These are phyloP conservation scores for Licmophora abbreviata DNA, from an alignment of 108 stramenopile species.

Conservation along the genomic window DNA sequence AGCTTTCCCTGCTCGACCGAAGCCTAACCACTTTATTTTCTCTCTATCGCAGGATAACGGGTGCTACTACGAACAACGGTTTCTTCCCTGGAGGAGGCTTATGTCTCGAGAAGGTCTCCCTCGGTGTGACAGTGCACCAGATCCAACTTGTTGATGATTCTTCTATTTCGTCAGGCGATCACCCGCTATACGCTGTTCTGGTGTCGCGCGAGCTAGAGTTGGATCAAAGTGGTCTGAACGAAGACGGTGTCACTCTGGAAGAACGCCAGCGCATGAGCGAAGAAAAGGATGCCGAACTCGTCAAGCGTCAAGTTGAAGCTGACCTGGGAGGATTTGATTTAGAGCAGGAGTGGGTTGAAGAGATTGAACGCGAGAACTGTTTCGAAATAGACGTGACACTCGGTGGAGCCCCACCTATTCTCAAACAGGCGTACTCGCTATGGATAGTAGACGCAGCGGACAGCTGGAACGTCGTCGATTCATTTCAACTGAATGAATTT, in stretches of 20 bases:
- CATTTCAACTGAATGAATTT: slow-evolving; percentile 58
- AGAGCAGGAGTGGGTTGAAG: slow-evolving; percentile 86
- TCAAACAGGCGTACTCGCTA: slow-evolving; percentile 48
- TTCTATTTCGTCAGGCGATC: slow-evolving; percentile 43
- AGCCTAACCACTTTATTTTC: not conserved
- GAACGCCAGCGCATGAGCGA: slow-evolving; percentile 60
- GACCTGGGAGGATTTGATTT: slow-evolving; percentile 87
- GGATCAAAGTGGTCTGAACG: slow-evolving; percentile 60
- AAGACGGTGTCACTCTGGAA: slow-evolving; percentile 69
- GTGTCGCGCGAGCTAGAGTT: slow-evolving; percentile 72
- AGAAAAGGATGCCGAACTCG: slow-evolving; percentile 69
- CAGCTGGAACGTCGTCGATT: slow-evolving; percentile 72
- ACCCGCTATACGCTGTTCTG: slow-evolving; percentile 67
- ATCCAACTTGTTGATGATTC: slow-evolving; percentile 72
- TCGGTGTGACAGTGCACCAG: slow-evolving; percentile 71
- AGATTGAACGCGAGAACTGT: slow-evolving; percentile 81
- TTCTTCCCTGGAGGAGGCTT: slow-evolving; percentile 71
- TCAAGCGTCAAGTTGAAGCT: slow-evolving; percentile 81
- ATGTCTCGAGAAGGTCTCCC: slow-evolving; percentile 60
- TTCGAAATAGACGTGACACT: slow-evolving; percentile 55
- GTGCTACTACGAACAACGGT: slow-evolving; percentile 43
- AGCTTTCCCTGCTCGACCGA: slow-evolving; percentile 4
- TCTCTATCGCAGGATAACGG: slow-evolving; percentile 19
- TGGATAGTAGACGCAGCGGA: slow-evolving; percentile 83
- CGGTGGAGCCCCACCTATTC: slow-evolving; percentile 71